Percentiles rank a stretch among this genome's conserved stretches.
These are phyloP conservation scores for Malania oleifera DNA, from an alignment of 164 flowering plant species.

Conservation along the genomic window DNA sequence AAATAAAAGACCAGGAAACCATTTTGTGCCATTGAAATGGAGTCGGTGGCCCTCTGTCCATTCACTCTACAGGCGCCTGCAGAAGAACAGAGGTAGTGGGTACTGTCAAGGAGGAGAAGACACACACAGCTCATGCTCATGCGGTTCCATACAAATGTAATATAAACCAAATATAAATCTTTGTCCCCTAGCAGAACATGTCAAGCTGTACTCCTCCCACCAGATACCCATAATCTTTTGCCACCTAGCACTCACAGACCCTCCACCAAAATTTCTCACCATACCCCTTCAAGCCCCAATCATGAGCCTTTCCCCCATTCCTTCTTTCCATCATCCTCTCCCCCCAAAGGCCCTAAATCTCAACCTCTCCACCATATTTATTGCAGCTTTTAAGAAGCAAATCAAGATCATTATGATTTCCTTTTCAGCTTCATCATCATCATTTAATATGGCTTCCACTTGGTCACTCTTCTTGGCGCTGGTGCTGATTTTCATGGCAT, in stretches of 20 bases:
- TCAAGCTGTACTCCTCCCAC: constrained; percentile 12
- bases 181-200: constrained; percentile 19
- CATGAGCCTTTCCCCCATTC: not conserved
- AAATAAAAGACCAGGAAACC: no score
- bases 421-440: constrained; percentile 1
- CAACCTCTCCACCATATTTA: constrained; percentile 11
- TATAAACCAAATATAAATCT: constrained; percentile 7
- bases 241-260: not conserved
- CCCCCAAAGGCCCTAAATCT: not conserved
- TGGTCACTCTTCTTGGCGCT: constrained; percentile 13
- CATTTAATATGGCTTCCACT: constrained; percentile 34
- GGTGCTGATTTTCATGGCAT: constrained; percentile 5
- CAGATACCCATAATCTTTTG: constrained; percentile 1
- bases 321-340: constrained; percentile 1
- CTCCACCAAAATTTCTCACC: constrained; percentile 10
- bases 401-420: no score
- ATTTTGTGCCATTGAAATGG: no score
- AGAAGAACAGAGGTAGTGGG: no score
- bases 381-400: constrained; percentile 2
- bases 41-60: no score
- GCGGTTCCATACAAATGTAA: constrained; percentile 18
- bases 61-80: no score
- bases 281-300: no score
- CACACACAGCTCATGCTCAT: constrained; percentile 6
- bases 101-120: not conserved